Evolutionary conservation across 139 green algal genomes (phyloP).

Genomic region (Coccomyxa sp.): DNA sequence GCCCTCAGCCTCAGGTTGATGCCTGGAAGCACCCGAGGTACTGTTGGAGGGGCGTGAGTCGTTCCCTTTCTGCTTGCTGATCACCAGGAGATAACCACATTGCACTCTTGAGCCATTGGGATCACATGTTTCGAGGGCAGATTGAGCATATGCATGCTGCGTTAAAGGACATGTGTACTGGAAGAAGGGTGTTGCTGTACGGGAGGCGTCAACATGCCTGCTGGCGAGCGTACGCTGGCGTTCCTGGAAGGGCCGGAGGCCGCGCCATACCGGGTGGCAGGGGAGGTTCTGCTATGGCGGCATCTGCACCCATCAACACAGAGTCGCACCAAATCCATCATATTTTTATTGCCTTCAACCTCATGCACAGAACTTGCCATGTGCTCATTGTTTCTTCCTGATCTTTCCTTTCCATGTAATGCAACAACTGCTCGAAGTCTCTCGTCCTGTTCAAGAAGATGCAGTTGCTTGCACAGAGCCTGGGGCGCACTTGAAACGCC

Average conservation of each 20-base stretch:
- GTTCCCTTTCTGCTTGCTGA: neutral
- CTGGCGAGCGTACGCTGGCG: neutral
- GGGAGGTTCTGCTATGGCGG: neutral
- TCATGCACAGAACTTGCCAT: no score
- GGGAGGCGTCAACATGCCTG: neutral
- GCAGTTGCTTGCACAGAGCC: no score
- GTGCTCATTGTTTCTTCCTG: no score
- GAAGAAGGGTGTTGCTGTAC: neutral
- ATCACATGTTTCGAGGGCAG: neutral
- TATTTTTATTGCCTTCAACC: no score
- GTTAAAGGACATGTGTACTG: no score
- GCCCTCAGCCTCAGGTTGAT: neutral
- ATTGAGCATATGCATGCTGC: neutral
- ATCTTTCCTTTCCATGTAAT: no score
- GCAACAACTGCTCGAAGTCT: no score
- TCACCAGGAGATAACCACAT: neutral
- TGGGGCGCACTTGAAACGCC: no score
- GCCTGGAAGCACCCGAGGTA: neutral
- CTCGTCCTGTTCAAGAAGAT: no score
- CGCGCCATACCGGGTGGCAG: neutral
- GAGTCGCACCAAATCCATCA: no score
- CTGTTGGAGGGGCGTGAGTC: neutral
- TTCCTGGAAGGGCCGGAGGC: neutral
- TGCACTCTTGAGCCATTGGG: neutral
- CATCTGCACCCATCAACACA: neutral